Conservation (phyloP, 768 basidiomycete genomes). For the Rhizopogon rudus region DNA sequence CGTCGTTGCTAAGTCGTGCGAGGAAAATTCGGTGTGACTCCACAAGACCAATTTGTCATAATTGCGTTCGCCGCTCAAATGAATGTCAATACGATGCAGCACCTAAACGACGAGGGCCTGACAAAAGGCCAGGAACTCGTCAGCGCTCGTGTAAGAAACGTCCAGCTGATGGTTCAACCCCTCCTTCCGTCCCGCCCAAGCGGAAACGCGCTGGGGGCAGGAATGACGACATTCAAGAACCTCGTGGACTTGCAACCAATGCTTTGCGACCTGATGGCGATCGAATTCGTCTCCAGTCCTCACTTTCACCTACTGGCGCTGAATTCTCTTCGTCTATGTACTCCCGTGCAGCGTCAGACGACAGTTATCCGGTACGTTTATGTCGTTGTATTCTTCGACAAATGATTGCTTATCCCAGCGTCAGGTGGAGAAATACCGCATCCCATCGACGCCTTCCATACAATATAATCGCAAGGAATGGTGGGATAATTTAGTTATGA, state of each 20-base stretch:
- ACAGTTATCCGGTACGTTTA: constrained; percentile 22
- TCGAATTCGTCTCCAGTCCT: constrained; percentile 22
- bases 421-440: constrained; percentile 21
- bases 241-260: constrained; percentile 20
- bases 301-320: constrained; percentile 27
- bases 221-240: constrained; percentile 28
- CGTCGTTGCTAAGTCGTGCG: constrained; percentile 55
- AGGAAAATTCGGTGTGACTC: constrained; percentile 88
- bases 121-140: constrained; percentile 81
- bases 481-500: constrained; percentile 45
- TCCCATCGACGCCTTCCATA: constrained; percentile 21
- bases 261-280: constrained; percentile 22
- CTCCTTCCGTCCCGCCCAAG: constrained; percentile 46
- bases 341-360: constrained; percentile 22
- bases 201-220: constrained; percentile 40
- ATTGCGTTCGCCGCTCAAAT: constrained; percentile 74
- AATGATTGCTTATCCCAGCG: constrained; percentile 5
- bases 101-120: constrained; percentile 80
- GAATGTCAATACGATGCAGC: constrained; percentile 75
- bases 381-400: too few relatives aligned
- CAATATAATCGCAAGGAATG: constrained; percentile 35
- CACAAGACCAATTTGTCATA: constrained; percentile 74
- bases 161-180: constrained; percentile 48
- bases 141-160: constrained; percentile 85
- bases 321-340: constrained; percentile 24